phyloP scores from a whole-genome alignment of 2,329 filamentous ascomycete genomes.

The Claviceps sp. region DNA sequence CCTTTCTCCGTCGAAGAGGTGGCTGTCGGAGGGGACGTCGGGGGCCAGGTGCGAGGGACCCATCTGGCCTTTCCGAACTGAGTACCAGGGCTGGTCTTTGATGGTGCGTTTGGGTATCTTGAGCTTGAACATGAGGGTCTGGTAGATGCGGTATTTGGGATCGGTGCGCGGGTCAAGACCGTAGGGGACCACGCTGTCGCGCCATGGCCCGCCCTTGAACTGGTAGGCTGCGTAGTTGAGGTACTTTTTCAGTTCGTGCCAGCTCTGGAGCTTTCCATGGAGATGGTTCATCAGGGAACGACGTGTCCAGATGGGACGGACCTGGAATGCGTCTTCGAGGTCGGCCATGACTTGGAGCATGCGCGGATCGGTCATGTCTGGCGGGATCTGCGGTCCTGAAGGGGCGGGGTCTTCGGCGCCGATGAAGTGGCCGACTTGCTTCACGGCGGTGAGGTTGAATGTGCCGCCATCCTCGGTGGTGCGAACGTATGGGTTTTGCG shows the following conservation, averaged over 20 bases:
- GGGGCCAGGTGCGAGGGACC: constrained; percentile 25
- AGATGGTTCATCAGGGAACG: constrained; percentile 68
- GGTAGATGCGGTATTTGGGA: constrained; percentile 66
- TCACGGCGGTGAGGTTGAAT: constrained; percentile 47
- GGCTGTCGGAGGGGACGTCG: constrained; percentile 36
- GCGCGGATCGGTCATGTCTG: constrained; percentile 43
- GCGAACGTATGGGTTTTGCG: constrained; percentile 70
- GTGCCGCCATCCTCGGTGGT: constrained; percentile 42
- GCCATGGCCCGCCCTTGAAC: constrained; percentile 85
- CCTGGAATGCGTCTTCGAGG: constrained; percentile 51
- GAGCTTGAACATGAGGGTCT: constrained; percentile 79
- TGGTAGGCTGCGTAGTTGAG: constrained; percentile 81
- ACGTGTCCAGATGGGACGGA: constrained; percentile 76
- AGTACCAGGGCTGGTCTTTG: constrained; percentile 36
- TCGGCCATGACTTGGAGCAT: constrained; percentile 51
- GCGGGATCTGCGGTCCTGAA: constrained; percentile 45
- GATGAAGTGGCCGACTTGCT: constrained; percentile 45
- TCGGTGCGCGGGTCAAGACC: constrained; percentile 75
- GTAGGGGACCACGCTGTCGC: constrained; percentile 73
- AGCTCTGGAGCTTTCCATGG: constrained; percentile 33
- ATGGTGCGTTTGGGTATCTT: constrained; percentile 34
- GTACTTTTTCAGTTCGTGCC: constrained; percentile 54
- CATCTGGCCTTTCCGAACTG: constrained; percentile 27
- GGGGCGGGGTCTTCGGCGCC: constrained; percentile 49
- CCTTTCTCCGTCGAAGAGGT: constrained; percentile 71